Conservation (phyloP, 2,329 filamentous ascomycete species). For the Microcera coccophila region DNA sequence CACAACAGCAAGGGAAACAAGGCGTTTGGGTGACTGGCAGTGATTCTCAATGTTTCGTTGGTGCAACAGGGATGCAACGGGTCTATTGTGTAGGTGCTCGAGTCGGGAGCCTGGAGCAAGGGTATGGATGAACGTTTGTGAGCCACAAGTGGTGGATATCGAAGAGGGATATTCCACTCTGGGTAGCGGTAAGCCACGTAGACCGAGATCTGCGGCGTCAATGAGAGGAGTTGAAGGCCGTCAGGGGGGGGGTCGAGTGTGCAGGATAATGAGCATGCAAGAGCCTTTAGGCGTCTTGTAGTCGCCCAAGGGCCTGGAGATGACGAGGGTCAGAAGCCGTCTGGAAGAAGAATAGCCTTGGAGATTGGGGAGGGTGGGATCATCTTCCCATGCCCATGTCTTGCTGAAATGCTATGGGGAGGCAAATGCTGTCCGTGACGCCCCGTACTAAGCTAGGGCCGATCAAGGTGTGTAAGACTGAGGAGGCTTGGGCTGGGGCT, state of each 20-base stretch:
- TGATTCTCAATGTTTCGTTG: constrained; percentile 12
- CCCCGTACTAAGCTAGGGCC: background rate
- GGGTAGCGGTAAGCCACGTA: constrained; percentile 14
- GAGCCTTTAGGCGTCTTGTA: background rate
- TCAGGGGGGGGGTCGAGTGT: background rate
- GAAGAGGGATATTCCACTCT: constrained; percentile 4
- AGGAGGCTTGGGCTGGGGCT: background rate
- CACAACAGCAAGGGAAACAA: constrained; percentile 6
- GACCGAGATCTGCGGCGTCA: background rate
- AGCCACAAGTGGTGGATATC: constrained; percentile 3
- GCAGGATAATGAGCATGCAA: background rate
- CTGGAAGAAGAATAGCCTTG: background rate
- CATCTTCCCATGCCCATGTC: background rate
- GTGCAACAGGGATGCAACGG: constrained; percentile 20
- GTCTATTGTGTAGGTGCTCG: constrained; percentile 6
- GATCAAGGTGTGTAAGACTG: background rate
- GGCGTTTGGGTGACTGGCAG: constrained; percentile 3
- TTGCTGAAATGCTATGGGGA: background rate
- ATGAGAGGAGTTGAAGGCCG: background rate
- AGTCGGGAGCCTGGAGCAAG: constrained; percentile 6
- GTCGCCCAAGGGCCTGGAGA: background rate
- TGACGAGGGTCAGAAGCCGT: background rate
- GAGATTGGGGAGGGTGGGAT: background rate
- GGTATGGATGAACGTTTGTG: constrained; percentile 6
- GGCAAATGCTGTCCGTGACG: background rate